Evolutionary conservation across 2,329 filamentous ascomycete genomes (phyloP), one percentile per base, ranked within the genome.

Genomic region (Fusarium staphyleae): DNA sequence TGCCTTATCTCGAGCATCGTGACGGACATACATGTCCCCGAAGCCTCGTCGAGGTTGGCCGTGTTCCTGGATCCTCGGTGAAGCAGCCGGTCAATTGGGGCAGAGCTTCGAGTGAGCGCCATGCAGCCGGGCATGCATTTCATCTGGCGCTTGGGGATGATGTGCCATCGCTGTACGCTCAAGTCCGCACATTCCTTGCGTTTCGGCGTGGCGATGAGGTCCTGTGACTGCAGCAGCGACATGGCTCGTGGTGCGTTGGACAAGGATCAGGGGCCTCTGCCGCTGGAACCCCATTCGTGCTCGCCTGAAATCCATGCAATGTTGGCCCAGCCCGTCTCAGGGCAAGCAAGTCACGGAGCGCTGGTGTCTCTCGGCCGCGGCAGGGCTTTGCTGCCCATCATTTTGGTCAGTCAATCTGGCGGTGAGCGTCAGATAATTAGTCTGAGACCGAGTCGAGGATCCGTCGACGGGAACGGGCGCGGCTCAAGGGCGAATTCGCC

Each of bases 11-110:
- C 44, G 37, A 44, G 46, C 47, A 49, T 56, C 40, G 37, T 36
- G 14, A 18, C 60, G 57, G 57, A 56, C 42, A 63, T 65, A 50
- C 37, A 57, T 57, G 55, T 47, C 50, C 56, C 57, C 52, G 48
- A 59, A 44, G 42, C 55, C 43, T 13, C 40, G 39, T 46, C 48
- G 28, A 47, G 29, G 43, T 48, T 52, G 42, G 53, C 39, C 43
- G 49, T 63, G 62, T 67, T 67, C 65, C 65, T 67, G 65, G 60
- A 66, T 67, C 45, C 62, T 65, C 65, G 65, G 63, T 67, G 65
- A 67, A 49, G 48, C 55, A 49, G 52, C 65, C 52, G 61, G 54
- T 63, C 62, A 67, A 62, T 66, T 57, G 47, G 52, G 56, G 44
- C 30, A 49, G 37, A 52, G 49, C 35, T 34, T 46, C 19, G 30